Evolutionary conservation across 352 stramenopile genomes (phyloP).

Genomic region (Pythium rishiriense): DNA sequence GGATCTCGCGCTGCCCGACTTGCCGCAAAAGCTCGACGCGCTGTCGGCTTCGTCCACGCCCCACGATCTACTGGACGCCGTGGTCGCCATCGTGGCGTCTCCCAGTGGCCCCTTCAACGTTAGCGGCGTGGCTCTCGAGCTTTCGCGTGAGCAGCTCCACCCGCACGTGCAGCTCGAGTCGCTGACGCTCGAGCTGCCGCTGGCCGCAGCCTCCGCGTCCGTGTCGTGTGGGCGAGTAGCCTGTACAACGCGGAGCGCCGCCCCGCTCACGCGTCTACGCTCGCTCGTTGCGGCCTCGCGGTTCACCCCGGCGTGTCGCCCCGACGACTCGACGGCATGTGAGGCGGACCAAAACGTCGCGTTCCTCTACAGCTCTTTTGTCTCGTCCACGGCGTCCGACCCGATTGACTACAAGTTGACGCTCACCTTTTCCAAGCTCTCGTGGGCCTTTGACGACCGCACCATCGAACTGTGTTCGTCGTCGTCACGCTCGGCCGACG

Average conservation of each 20-base stretch:
- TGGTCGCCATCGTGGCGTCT: not conserved
- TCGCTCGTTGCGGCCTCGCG: conserved; percentile 1
- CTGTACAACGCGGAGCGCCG: not conserved
- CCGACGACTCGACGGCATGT: not conserved
- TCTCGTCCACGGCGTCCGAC: not conserved
- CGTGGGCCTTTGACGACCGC: conserved; percentile 10
- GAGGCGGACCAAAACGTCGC: not conserved
- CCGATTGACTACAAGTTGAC: not conserved
- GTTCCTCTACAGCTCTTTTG: conserved; percentile 8
- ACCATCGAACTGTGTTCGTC: too few species aligned
- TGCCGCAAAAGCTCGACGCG: not conserved
- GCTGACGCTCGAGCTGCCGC: not conserved
- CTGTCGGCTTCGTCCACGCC: not conserved
- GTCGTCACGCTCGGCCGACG: too few species aligned
- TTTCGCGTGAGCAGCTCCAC: conserved; percentile 2
- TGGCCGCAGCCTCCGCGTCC: not conserved
- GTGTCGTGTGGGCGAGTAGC: not conserved
- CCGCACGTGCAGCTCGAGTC: conserved; percentile 1
- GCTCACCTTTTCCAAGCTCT: conserved; percentile 16
- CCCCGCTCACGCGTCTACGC: conserved; percentile 9
- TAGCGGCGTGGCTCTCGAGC: not conserved
- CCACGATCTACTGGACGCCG: not conserved
- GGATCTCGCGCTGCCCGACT: not conserved
- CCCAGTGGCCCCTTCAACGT: not conserved
- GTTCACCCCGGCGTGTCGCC: not conserved